Percentiles rank a stretch among this genome's conserved stretches.
Evolutionary conservation across 2,329 filamentous ascomycete genomes (phyloP).

Genomic region (Huntiella moniliformis): DNA sequence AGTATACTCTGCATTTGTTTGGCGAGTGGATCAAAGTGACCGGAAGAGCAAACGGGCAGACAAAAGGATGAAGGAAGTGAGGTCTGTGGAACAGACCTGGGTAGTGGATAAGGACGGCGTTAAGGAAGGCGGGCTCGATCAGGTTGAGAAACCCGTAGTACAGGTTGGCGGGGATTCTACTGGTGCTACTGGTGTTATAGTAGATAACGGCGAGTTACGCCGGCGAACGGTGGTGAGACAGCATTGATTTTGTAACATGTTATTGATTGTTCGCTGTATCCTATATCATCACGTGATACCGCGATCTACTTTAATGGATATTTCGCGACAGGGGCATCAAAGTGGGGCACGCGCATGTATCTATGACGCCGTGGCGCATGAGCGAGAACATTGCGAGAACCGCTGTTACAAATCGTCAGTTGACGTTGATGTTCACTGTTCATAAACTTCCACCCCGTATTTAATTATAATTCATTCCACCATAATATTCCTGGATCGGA

Average conservation of each 20-base stretch:
- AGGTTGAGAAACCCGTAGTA: no score
- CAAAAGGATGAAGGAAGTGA: conserved; percentile 35
- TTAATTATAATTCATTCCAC: neutral
- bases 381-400: neutral
- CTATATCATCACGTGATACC: conserved; percentile 10
- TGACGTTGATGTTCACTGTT: neutral
- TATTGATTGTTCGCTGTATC: neutral
- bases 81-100: conserved; percentile 55
- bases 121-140: neutral
- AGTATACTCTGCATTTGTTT: conserved; percentile 58
- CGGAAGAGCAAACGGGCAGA: conserved; percentile 33
- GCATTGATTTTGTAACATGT: neutral
- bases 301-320: conserved; percentile 7
- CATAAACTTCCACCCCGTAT: neutral
- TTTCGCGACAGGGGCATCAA: conserved; percentile 4
- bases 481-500: neutral
- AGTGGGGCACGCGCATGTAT: conserved; percentile 9
- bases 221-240: no score
- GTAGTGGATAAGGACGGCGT: conserved; percentile 29
- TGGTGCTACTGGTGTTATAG: no score
- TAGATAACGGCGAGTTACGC: no score
- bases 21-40: conserved; percentile 51
- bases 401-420: neutral
- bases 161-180: no score
- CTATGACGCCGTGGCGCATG: conserved; percentile 2